A percentile compares a stretch with the other conserved stretches of the same genome.
These are phyloP conservation scores for Globisporangium alternatum DNA, from an alignment of 352 stramenopile species.

Conservation along the genomic window DNA sequence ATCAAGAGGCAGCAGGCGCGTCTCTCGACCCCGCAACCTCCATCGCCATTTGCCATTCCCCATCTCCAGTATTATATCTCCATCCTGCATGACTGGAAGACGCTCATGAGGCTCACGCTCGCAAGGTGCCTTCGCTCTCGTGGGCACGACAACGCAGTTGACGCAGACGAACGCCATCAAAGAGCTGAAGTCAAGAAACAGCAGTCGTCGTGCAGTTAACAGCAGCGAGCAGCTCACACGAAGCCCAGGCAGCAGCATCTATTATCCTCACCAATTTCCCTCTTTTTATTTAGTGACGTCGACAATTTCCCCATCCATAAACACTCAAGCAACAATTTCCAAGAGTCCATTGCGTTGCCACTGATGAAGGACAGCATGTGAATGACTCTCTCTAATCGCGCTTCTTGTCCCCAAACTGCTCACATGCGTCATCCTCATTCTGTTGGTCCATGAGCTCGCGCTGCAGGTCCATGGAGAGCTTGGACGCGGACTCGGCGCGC, in stretches of 20 bases:
- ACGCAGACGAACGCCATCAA: background rate
- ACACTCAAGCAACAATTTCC: background rate
- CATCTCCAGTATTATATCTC: conserved; percentile 10
- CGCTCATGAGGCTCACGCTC: background rate
- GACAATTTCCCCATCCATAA: background rate
- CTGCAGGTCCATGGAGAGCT: conserved; percentile 55
- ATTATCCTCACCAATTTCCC: background rate
- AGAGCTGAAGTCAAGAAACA: background rate
- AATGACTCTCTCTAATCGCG: background rate
- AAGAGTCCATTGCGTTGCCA: background rate
- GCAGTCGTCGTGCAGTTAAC: background rate
- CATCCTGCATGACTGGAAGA: background rate
- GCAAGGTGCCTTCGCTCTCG: too few species aligned
- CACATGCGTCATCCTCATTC: conserved; percentile 10
- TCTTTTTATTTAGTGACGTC: conserved; percentile 17
- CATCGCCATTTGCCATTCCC: background rate
- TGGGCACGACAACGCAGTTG: background rate
- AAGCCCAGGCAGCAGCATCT: background rate
- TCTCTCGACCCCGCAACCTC: background rate
- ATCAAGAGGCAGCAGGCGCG: background rate
- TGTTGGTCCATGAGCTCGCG: conserved; percentile 13
- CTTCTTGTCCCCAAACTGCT: conserved; percentile 7
- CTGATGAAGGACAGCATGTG: background rate
- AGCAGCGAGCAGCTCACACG: background rate
- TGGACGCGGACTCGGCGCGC: conserved; percentile 58